phyloP scores from a whole-genome alignment of 805 yeast species.

The Candida koratica region DNA sequence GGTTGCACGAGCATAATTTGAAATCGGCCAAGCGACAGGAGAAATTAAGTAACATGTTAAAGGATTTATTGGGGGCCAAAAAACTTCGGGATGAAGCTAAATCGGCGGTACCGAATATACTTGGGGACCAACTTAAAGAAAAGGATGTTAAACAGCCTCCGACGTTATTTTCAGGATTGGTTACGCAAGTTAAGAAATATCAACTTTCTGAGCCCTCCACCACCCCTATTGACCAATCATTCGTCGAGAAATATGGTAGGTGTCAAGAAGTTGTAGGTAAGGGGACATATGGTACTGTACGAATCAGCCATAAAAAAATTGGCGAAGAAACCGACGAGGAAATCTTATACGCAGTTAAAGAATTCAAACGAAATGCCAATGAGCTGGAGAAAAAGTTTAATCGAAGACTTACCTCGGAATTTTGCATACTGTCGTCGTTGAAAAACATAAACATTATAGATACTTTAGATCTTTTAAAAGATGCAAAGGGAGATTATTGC shows the following conservation, averaged over 20 bases:
- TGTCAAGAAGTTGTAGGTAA: constrained; percentile 94
- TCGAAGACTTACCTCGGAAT: constrained; percentile 73
- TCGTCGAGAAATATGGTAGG: constrained; percentile 85
- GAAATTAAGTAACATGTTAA: constrained; percentile 68
- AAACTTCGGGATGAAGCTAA: constrained; percentile 67
- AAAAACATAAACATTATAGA: constrained; percentile 75
- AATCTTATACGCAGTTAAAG: constrained; percentile 78
- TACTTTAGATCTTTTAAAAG: constrained; percentile 72
- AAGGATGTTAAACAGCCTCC: constrained; percentile 46
- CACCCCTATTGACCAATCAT: constrained; percentile 38
- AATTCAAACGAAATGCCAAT: constrained; percentile 59
- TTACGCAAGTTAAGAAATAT: constrained; percentile 48
- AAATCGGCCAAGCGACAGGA: constrained; percentile 76
- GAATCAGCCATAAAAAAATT: constrained; percentile 73
- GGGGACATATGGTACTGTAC: constrained; percentile 91
- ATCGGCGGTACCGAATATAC: constrained; percentile 66
- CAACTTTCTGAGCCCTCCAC: constrained; percentile 15
- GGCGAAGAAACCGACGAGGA: constrained; percentile 23
- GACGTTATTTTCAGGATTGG: constrained; percentile 64
- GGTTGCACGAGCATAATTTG: constrained; percentile 76
- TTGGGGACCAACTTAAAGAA: constrained; percentile 11
- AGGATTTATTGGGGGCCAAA: constrained; percentile 71
- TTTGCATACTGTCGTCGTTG: constrained; percentile 74
- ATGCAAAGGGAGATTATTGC: constrained; percentile 77
- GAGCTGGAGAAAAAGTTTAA: constrained; percentile 67